phyloP scores from a whole-genome alignment of 2,329 filamentous ascomycete genomes.

The Alternaria viburni region DNA sequence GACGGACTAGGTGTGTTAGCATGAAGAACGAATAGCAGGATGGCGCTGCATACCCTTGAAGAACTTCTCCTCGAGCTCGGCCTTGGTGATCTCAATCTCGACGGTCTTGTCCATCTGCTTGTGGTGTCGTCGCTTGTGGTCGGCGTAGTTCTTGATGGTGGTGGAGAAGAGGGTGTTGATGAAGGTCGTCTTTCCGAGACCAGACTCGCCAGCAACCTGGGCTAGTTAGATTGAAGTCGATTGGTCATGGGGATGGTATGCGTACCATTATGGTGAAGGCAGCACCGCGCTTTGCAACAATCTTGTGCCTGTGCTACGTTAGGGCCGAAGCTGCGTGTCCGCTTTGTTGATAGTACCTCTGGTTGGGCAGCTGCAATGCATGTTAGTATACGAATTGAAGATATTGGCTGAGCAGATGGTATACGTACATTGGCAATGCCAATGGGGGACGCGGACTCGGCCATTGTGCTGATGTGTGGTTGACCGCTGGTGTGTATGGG shows the following conservation, averaged over 20 bases:
- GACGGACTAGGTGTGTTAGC: slow-evolving; percentile 70
- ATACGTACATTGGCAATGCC: slow-evolving; percentile 74
- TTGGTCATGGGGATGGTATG: not conserved
- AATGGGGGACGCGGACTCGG: slow-evolving; percentile 71
- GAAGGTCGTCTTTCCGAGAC: slow-evolving; percentile 98
- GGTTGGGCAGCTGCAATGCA: slow-evolving; percentile 66
- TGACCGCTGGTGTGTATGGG: slow-evolving; percentile 22
- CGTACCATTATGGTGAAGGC: slow-evolving; percentile 99
- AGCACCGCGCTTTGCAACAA: slow-evolving; percentile 84
- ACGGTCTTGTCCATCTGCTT: slow-evolving; percentile 99
- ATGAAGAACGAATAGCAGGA: not conserved
- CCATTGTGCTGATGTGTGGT: slow-evolving; percentile 55
- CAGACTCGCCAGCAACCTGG: slow-evolving; percentile 97
- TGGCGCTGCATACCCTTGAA: slow-evolving; percentile 83
- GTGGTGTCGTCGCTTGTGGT: slow-evolving; percentile 98
- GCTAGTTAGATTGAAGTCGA: slow-evolving; percentile 31
- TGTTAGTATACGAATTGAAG: slow-evolving; percentile 40
- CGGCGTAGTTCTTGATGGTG: slow-evolving; percentile 99
- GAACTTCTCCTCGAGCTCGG: slow-evolving; percentile 99
- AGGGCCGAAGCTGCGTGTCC: slow-evolving; percentile 30
- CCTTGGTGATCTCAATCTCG: slow-evolving; percentile 99
- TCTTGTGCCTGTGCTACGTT: slow-evolving; percentile 66
- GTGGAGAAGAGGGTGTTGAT: slow-evolving; percentile 99
- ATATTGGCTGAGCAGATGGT: not conserved
- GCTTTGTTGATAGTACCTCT: slow-evolving; percentile 59